A percentile compares a stretch with the other conserved stretches of the same genome.
Evolutionary conservation across 108 stramenopile genomes (phyloP).

Genomic region (Schizochytrium sp.): DNA sequence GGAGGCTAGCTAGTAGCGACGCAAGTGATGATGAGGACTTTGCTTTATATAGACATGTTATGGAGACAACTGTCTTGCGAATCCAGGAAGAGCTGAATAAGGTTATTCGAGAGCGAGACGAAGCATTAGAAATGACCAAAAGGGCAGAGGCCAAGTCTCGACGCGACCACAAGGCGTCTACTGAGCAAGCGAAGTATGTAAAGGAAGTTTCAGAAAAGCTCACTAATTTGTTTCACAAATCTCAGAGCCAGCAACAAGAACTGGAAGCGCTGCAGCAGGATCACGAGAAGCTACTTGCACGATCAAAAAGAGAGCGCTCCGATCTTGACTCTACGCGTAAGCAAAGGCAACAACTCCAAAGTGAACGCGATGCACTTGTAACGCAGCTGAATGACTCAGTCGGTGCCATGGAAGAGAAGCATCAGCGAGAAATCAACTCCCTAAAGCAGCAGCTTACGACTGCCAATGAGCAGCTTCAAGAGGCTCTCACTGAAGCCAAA

Average conservation of each 20-base stretch:
- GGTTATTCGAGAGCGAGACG: background rate
- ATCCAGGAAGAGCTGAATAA: conserved; percentile 28
- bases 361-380: background rate
- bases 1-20: background rate
- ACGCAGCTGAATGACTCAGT: background rate
- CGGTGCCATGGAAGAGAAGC: background rate
- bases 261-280: background rate
- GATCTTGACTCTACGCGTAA: conserved; percentile 27
- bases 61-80: conserved; percentile 55
- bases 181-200: conserved; percentile 30
- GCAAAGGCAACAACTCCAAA: background rate
- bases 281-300: background rate
- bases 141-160: conserved; percentile 7
- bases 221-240: background rate
- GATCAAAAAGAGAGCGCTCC: background rate
- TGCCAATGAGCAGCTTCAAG: background rate
- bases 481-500: too few relatives aligned
- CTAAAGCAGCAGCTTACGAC: background rate
- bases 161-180: background rate
- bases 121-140: background rate
- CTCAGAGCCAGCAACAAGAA: background rate
- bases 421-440: background rate
- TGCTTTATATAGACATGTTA: conserved; percentile 4
- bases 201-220: conserved; percentile 37
- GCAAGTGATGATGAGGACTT: background rate